phyloP scores from a whole-genome alignment of 2,329 filamentous ascomycete species.

The Sporothrix brasiliensis region DNA sequence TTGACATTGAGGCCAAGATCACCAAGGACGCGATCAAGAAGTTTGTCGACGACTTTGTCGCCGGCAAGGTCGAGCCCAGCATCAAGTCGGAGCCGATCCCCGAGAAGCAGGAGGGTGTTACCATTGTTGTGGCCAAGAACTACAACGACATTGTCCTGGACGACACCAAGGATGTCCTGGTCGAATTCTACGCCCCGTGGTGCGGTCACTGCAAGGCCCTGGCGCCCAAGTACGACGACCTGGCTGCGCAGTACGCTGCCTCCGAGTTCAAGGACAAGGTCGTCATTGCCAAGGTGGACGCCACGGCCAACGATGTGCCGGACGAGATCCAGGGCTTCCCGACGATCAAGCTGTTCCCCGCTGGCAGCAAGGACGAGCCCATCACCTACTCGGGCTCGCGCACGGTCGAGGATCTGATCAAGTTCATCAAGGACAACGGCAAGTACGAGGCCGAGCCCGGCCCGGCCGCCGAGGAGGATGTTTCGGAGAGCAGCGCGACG shows the following conservation, averaged over 20 bases:
- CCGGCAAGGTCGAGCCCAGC: constrained; percentile 89
- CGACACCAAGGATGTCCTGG: constrained; percentile 91
- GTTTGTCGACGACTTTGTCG: constrained; percentile 83
- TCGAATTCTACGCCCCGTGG: constrained; percentile 99
- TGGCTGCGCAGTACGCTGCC: constrained; percentile 75
- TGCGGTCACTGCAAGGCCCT: constrained; percentile 99
- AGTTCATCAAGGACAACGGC: constrained; percentile 94
- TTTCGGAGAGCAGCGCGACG: constrained; percentile 43
- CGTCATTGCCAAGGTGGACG: constrained; percentile 95
- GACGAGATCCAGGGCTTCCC: constrained; percentile 98
- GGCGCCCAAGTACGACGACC: constrained; percentile 94
- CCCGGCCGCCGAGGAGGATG: constrained; percentile 56
- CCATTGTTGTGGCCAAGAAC: constrained; percentile 86
- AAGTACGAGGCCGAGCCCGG: constrained; percentile 77
- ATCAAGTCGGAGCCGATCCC: constrained; percentile 98
- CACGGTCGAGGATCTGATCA: constrained; percentile 85
- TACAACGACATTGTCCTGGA: constrained; percentile 92
- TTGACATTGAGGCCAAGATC: constrained; percentile 79
- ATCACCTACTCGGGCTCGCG: constrained; percentile 86
- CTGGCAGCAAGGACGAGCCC: constrained; percentile 81
- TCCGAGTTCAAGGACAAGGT: constrained; percentile 81
- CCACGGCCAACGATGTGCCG: constrained; percentile 92
- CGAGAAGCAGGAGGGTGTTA: constrained; percentile 89
- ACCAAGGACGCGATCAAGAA: constrained; percentile 69
- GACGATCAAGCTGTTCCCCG: constrained; percentile 97